Percentiles rank a stretch among this genome's conserved stretches.
Conservation (phyloP, 2,329 filamentous ascomycete species). For the Scedosporium dehoogii region DNA sequence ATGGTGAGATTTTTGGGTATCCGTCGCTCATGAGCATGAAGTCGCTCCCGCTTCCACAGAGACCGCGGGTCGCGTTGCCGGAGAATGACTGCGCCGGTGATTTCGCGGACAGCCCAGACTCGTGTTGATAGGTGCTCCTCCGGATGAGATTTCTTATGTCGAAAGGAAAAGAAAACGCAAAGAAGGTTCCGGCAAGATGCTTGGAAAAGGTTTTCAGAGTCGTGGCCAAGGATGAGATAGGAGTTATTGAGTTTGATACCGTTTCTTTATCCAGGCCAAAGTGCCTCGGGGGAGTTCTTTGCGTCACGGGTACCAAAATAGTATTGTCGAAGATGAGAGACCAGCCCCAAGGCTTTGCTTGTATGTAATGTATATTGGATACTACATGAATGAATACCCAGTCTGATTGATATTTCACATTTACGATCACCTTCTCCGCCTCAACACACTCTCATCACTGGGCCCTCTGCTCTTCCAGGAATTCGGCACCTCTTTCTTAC, state of each 20-base stretch:
- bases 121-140: no score
- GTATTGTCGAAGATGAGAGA: no score
- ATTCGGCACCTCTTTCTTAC: not conserved
- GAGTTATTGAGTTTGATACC: no score
- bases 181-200: no score
- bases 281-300: no score
- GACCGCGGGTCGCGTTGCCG: not conserved
- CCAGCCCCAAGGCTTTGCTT: not conserved
- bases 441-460: not conserved
- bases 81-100: not conserved
- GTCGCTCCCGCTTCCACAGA: not conserved
- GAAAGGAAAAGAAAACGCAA: no score
- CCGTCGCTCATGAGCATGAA: not conserved
- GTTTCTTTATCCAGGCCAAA: no score
- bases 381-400: not conserved
- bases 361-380: not conserved
- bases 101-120: not conserved
- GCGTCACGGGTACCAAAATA: no score
- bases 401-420: not conserved
- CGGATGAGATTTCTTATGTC: no score
- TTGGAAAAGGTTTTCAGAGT: no score
- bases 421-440: not conserved
- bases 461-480: no score
- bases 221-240: no score
- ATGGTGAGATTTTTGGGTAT: not conserved